These are phyloP conservation scores for Trifolium dubium DNA, from an alignment of 306 rosid species.

Conservation along the genomic window DNA sequence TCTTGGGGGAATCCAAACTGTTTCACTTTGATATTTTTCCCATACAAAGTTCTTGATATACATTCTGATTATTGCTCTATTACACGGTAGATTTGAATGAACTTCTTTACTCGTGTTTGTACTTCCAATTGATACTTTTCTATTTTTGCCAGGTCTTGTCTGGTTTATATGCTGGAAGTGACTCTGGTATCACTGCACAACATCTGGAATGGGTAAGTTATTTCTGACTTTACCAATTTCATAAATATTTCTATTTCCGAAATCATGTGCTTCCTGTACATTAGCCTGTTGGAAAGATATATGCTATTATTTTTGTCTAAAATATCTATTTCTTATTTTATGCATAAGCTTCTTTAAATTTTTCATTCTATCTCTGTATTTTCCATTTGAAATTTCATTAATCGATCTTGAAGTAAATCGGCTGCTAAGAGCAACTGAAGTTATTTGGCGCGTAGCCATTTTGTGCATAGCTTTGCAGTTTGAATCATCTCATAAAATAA, in stretches of 20 bases:
- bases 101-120: slow-evolving; percentile 12
- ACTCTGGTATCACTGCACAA: slow-evolving; percentile 90
- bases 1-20: background rate
- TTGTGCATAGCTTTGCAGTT: slow-evolving; percentile 5
- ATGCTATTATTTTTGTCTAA: background rate
- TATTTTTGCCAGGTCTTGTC: slow-evolving; percentile 66
- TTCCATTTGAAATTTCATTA: slow-evolving; percentile 33
- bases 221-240: slow-evolving; percentile 26
- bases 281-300: slow-evolving; percentile 10
- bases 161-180: slow-evolving; percentile 86
- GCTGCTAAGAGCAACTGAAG: background rate
- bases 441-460: background rate
- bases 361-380: slow-evolving; percentile 3
- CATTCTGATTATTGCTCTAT: slow-evolving; percentile 4
- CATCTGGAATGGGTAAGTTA: slow-evolving; percentile 87
- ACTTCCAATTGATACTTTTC: slow-evolving; percentile 21
- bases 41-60: background rate
- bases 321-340: slow-evolving; percentile 15
- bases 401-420: slow-evolving; percentile 9
- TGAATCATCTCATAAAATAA: slow-evolving; percentile 12
- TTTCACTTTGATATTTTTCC: slow-evolving; percentile 16
- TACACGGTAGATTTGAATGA: slow-evolving; percentile 18
- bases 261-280: slow-evolving; percentile 9
- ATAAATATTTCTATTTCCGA: slow-evolving; percentile 6
- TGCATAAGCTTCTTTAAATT: slow-evolving; percentile 1